phyloP scores from a whole-genome alignment of 768 basidiomycete genomes.

The Mycena maculata region DNA sequence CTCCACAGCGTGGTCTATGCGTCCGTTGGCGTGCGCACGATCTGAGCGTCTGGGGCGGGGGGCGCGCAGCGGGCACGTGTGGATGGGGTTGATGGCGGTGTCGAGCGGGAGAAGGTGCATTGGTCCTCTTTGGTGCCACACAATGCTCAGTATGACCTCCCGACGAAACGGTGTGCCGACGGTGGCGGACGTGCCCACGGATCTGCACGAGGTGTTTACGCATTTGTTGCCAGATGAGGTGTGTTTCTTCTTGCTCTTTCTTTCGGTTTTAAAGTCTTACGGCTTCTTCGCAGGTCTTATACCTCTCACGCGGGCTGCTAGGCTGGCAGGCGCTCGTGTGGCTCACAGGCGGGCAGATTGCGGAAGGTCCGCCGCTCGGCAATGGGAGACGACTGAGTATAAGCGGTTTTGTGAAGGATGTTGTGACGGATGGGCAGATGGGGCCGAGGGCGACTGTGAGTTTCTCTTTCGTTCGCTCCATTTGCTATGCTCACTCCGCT shows the following conservation, averaged over 20 bases:
- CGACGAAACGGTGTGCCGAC: too few relatives aligned
- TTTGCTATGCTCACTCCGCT: too few relatives aligned
- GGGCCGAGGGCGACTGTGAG: conserved; percentile 88
- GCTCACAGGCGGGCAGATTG: conserved; percentile 88
- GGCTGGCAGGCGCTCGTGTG: conserved; percentile 94
- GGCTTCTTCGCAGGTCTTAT: conserved; percentile 72
- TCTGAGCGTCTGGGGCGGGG: too few relatives aligned
- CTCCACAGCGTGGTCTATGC: too few relatives aligned
- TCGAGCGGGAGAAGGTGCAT: too few relatives aligned
- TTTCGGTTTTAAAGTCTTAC: too few relatives aligned
- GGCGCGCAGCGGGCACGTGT: too few relatives aligned
- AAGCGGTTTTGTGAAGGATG: conserved; percentile 94
- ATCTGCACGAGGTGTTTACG: conserved; percentile 96
- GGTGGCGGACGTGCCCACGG: conserved; percentile 87
- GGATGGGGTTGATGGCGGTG: too few relatives aligned
- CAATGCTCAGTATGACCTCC: too few relatives aligned
- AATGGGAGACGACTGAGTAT: conserved; percentile 97
- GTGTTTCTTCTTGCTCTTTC: neutral
- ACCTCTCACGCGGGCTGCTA: conserved; percentile 91
- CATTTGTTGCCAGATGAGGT: conserved; percentile 91
- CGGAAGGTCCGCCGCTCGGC: conserved; percentile 90
- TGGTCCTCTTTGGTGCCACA: too few relatives aligned
- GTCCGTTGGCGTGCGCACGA: too few relatives aligned
- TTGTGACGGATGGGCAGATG: conserved; percentile 94
- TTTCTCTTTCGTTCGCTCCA: too few relatives aligned